A percentile compares a stretch with the other conserved stretches of the same genome.
These are phyloP conservation scores for Colletotrichum higginsianum DNA, from an alignment of 2,329 filamentous ascomycete genomes.

Conservation along the genomic window DNA sequence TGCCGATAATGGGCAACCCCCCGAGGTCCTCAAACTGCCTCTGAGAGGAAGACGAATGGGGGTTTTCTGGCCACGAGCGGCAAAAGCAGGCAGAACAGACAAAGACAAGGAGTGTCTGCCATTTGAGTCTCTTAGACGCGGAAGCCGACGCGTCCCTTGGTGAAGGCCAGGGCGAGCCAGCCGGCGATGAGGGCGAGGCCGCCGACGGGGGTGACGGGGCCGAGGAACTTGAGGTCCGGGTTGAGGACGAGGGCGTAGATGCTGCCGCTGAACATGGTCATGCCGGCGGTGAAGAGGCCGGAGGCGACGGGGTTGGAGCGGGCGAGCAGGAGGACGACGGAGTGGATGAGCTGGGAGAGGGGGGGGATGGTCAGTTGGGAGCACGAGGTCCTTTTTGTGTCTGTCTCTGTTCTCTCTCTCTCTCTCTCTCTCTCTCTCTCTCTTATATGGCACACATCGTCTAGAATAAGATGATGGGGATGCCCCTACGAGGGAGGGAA, in stretches of 20 bases:
- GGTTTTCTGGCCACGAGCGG: no score
- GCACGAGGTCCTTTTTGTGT: no score
- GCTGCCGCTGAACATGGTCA: constrained; percentile 77
- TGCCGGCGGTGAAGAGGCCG: constrained; percentile 73
- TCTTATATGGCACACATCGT: not conserved
- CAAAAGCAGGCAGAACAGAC: no score
- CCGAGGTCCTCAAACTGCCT: no score
- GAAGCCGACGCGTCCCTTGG: constrained; percentile 33
- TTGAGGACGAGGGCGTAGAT: constrained; percentile 77
- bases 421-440: no score
- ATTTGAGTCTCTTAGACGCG: not conserved
- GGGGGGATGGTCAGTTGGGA: not conserved
- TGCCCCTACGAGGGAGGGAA: no score
- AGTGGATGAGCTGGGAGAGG: constrained; percentile 70
- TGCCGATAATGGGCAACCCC: no score
- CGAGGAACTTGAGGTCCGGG: constrained; percentile 72
- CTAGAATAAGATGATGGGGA: no score
- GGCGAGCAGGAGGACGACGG: constrained; percentile 71
- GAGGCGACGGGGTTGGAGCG: constrained; percentile 71
- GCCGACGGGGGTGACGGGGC: constrained; percentile 76
- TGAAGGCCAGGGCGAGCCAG: constrained; percentile 64
- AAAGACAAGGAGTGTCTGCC: no score
- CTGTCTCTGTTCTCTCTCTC: no score
- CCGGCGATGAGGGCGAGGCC: constrained; percentile 76
- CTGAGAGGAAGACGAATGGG: no score